These are phyloP conservation scores for Plasmodium berghei DNA, from an alignment of 169 alveolate genomes.

Conservation along the genomic window DNA sequence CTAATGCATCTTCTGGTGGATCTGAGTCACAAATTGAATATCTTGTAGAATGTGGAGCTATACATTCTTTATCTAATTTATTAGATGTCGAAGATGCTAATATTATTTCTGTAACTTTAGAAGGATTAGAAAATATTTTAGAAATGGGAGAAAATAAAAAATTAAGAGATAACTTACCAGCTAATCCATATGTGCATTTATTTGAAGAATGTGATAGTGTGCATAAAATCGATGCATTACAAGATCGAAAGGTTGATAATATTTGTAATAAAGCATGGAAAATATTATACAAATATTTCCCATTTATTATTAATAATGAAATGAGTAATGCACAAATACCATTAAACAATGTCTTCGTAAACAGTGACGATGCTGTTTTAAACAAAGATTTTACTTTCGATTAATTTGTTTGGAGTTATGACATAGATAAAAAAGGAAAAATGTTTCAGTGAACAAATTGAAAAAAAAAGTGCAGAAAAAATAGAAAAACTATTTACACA, in stretches of 20 bases:
- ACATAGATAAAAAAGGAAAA: background rate
- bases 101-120: conserved; percentile 92
- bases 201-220: conserved; percentile 89
- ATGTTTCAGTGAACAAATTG: background rate
- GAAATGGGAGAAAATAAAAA: conserved; percentile 90
- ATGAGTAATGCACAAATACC: conserved; percentile 67
- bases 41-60: conserved; percentile 93
- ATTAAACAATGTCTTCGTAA: conserved; percentile 52
- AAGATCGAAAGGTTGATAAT: conserved; percentile 83
- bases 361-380: conserved; percentile 65
- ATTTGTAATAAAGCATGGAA: conserved; percentile 84
- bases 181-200: conserved; percentile 88
- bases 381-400: conserved; percentile 73
- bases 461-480: background rate
- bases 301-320: conserved; percentile 81
- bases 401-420: background rate
- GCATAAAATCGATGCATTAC: conserved; percentile 82
- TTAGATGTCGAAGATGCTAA: conserved; percentile 92
- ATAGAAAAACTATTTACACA: too few relatives aligned
- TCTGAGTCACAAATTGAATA: conserved; percentile 89
- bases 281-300: conserved; percentile 83
- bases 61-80: conserved; percentile 91
- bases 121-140: conserved; percentile 94
- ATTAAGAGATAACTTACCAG: conserved; percentile 85
- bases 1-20: conserved; percentile 96